These are phyloP conservation scores for Beauveria australis DNA, from an alignment of 2,329 filamentous ascomycete species.

Conservation along the genomic window DNA sequence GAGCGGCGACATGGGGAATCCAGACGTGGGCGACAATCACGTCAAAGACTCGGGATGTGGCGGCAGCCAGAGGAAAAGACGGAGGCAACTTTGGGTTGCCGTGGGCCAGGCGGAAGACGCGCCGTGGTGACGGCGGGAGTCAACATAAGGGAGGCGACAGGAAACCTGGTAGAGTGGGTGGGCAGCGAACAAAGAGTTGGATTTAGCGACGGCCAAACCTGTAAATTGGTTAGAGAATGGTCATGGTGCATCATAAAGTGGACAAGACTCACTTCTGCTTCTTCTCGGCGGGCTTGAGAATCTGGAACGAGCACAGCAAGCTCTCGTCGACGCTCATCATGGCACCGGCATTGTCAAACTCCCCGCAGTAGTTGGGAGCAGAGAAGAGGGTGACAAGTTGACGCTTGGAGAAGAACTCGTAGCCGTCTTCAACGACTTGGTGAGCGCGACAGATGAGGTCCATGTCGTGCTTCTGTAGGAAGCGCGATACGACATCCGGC, in stretches of 20 bases:
- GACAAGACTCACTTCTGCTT: constrained; percentile 96
- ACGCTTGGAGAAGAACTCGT: constrained; percentile 99
- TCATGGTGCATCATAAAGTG: constrained; percentile 7
- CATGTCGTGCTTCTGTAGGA: constrained; percentile 99
- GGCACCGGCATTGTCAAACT: constrained; percentile 97
- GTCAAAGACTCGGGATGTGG: background rate
- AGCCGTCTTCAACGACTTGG: constrained; percentile 97
- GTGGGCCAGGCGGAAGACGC: constrained; percentile 4
- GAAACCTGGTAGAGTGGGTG: background rate
- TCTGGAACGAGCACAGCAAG: constrained; percentile 98
- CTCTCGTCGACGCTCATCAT: constrained; percentile 99
- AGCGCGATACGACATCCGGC: constrained; percentile 91
- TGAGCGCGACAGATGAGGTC: constrained; percentile 98
- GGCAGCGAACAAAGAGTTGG: constrained; percentile 16
- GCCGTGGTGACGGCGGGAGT: background rate
- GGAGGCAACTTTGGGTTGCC: background rate
- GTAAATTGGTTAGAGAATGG: constrained; percentile 56
- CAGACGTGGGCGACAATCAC: constrained; percentile 9
- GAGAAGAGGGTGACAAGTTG: constrained; percentile 97
- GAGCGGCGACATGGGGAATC: background rate
- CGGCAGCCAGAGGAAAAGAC: constrained; percentile 4
- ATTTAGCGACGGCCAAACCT: constrained; percentile 91
- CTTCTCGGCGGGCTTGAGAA: constrained; percentile 99
- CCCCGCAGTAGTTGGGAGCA: constrained; percentile 97
- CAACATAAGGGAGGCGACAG: background rate